These are phyloP conservation scores for Solanum hybrid DNA, from an alignment of 305 asterid genomes.

Conservation along the genomic window DNA sequence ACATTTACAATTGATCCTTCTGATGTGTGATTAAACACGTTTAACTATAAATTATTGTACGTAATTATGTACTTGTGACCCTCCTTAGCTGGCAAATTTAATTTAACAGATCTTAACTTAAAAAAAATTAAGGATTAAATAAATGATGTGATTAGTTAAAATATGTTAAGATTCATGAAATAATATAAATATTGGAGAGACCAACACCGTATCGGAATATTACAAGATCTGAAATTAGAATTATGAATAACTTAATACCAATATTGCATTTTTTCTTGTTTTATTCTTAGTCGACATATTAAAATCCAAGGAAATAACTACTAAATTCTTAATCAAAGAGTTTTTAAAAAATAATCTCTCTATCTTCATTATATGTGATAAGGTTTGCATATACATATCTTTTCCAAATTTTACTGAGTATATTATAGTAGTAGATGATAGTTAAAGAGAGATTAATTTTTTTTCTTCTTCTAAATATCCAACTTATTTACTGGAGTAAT, in stretches of 20 bases:
- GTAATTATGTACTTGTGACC: not conserved
- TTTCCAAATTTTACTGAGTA: not conserved
- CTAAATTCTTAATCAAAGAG: not conserved
- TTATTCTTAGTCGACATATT: not conserved
- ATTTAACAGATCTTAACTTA: not conserved
- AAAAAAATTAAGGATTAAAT: too few species aligned
- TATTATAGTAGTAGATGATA: too few species aligned
- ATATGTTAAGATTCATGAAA: not conserved
- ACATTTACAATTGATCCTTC: not conserved
- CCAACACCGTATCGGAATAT: not conserved
- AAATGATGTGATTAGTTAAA: too few species aligned
- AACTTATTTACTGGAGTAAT: not conserved
- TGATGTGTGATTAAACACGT: not conserved
- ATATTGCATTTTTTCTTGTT: not conserved
- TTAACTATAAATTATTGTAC: not conserved
- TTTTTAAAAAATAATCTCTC: too few species aligned
- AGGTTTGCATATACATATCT: not conserved
- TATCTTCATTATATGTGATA: accelerated
- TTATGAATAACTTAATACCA: not conserved
- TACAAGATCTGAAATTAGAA: not conserved
- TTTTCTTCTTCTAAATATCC: too few species aligned
- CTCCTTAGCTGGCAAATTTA: not conserved
- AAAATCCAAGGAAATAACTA: too few species aligned
- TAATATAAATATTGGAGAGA: not conserved
- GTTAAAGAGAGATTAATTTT: too few species aligned